Base-by-base conservation (phyloP, 768 basidiomycete species). In the Coprinopsis cinerea region DNA sequence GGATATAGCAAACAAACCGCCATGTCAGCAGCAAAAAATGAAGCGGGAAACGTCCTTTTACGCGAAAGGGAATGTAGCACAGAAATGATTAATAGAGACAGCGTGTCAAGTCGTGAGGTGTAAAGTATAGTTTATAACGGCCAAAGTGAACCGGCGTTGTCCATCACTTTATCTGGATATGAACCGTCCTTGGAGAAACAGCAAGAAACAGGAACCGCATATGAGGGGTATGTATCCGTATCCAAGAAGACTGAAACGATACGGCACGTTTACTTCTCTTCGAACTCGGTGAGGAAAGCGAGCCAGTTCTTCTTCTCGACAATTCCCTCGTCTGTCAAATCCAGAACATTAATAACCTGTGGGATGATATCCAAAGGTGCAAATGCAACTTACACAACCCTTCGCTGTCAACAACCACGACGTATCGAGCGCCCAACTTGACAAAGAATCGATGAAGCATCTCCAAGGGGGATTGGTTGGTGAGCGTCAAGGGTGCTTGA, bases 231-330 rank as follows among this genome's bases (percentile, higher is more conserved):
- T n/a, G n/a, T n/a, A n/a, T n/a, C n/a, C n/a, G n/a, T n/a, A n/a
- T n/a, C n/a, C 30, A 15, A 25, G 20, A 20, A 23, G 32, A 26
- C 4, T n/a, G 59, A 51, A 66, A 13, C 52, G n/a, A 34, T 34
- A 9, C 30, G n/a, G n/a, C 30, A 34, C 18, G 10, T 9, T 25
- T 17, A 69, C 52, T 76, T 82, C 61, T 79, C 81, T 53, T 88
- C 85, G 50, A 94, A 67, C 58, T 85, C 80, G 44, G 74, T 80
- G 30, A 97, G 69, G 68, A 95, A 95, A 5, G 79, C 85, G 23
- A 98, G 77, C 92, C 93, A 99, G 0, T 79, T 80, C 68, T 95
- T 94, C 75, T 97, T 97, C 64, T 92, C 86, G 48, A 99, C 88
- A 9, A 94, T 75, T 6, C 96, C 96, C 59, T 88, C 82, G 60